These are phyloP conservation scores for Colletotrichum lindemuthianum DNA, from an alignment of 2,329 filamentous ascomycete species.

Conservation along the genomic window DNA sequence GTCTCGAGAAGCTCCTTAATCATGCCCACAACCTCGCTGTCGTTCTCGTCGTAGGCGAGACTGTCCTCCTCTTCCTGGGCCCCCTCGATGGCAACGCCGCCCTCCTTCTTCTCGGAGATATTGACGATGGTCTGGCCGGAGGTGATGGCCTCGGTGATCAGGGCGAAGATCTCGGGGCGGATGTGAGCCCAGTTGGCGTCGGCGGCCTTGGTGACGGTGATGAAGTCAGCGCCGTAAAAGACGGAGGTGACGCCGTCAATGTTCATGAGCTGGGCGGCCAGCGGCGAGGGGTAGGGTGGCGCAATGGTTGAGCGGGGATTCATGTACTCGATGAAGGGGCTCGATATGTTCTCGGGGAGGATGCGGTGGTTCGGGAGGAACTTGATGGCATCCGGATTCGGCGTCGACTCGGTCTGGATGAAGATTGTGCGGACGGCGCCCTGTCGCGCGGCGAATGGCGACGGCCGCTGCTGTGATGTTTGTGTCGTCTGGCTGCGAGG, in stretches of 20 bases:
- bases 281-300: conserved; percentile 88
- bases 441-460: conserved; percentile 41
- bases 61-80: conserved; percentile 72
- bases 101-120: conserved; percentile 69
- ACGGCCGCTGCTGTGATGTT: conserved; percentile 20
- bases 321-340: conserved; percentile 91
- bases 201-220: conserved; percentile 91
- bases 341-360: conserved; percentile 76
- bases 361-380: conserved; percentile 92
- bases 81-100: conserved; percentile 44
- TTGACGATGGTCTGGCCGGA: conserved; percentile 85
- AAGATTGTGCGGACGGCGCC: conserved; percentile 80
- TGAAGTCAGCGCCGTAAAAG: conserved; percentile 95
- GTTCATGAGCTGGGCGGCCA: conserved; percentile 90
- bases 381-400: conserved; percentile 95
- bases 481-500: conserved; percentile 12
- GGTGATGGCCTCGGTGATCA: conserved; percentile 93
- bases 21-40: conserved; percentile 95
- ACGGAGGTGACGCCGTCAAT: conserved; percentile 95
- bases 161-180: conserved; percentile 92
- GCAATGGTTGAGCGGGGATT: conserved; percentile 88
- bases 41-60: conserved; percentile 86
- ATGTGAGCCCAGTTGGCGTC: conserved; percentile 94
- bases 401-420: conserved; percentile 95
- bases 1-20: conserved; percentile 98